Percentiles rank a stretch among this genome's conserved stretches.
Evolutionary conservation across 805 yeast species (phyloP).

Genomic region (Schizosaccharomyces pombe): DNA sequence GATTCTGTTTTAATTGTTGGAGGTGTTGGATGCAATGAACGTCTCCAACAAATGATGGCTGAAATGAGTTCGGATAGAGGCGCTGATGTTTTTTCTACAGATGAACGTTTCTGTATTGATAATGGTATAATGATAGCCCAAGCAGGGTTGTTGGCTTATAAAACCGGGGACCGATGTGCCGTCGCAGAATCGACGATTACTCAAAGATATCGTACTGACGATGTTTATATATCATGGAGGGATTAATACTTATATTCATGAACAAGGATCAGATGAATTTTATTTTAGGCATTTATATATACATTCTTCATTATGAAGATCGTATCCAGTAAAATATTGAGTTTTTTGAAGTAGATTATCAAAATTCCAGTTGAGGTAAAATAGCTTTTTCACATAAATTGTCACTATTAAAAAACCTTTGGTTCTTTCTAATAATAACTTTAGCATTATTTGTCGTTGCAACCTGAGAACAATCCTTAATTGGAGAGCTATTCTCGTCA

Average conservation of each 20-base stretch:
- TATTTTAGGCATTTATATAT: too few relatives aligned
- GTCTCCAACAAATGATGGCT: conserved; percentile 93
- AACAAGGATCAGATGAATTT: neutral
- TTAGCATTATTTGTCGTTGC: neutral
- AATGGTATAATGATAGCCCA: conserved; percentile 98
- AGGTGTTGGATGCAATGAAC: conserved; percentile 88
- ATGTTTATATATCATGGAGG: conserved; percentile 76
- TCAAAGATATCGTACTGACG: conserved; percentile 73
- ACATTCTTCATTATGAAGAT: too few relatives aligned
- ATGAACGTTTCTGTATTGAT: conserved; percentile 89
- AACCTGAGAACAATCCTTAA: too few relatives aligned
- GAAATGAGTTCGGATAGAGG: conserved; percentile 72
- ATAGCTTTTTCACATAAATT: too few relatives aligned
- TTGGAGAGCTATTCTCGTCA: neutral
- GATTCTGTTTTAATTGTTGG: conserved; percentile 85
- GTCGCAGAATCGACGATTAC: conserved; percentile 62
- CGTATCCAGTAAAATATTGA: too few relatives aligned
- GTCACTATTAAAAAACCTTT: too few relatives aligned
- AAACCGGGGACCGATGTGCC: conserved; percentile 47
- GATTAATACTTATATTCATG: conserved; percentile 17
- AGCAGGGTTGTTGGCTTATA: conserved; percentile 68
- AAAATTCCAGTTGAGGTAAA: too few relatives aligned
- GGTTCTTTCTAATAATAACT: neutral
- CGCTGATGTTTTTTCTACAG: conserved; percentile 83
- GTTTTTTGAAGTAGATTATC: too few relatives aligned